Evolutionary conservation across 192 early-diverging fungal species (phyloP).

Genomic region (Mortierella claussenii): DNA sequence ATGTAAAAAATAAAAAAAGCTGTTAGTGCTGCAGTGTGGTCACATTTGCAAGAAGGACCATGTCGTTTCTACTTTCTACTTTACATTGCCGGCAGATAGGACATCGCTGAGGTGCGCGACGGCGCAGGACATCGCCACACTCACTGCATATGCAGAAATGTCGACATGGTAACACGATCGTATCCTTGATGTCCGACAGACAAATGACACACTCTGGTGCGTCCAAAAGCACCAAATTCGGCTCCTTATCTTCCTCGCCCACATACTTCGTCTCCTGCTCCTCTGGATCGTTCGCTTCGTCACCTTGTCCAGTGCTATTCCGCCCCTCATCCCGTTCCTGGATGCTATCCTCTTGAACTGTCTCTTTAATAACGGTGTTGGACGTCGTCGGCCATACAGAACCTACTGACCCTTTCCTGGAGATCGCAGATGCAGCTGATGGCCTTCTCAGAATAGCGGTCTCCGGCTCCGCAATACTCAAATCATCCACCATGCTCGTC

Average conservation of each 20-base stretch:
- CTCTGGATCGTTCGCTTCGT: not conserved
- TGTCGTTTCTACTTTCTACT: too few species aligned
- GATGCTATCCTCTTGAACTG: not conserved
- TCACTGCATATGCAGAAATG: conserved; percentile 83
- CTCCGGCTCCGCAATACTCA: conserved; percentile 19
- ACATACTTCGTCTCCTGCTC: not conserved
- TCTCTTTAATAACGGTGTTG: not conserved
- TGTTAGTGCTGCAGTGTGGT: too few species aligned
- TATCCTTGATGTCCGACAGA: conserved; percentile 76
- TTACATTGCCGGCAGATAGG: conserved; percentile 54
- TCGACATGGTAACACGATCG: conserved; percentile 81
- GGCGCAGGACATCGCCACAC: conserved; percentile 75
- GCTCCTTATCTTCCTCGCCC: conserved; percentile 11
- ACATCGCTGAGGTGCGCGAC: conserved; percentile 39
- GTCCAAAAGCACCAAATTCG: conserved; percentile 45
- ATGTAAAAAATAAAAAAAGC: too few species aligned
- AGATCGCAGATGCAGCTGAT: not conserved
- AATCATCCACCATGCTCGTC: not conserved
- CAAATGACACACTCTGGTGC: conserved; percentile 82
- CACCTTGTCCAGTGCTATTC: not conserved
- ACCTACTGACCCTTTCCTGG: conserved; percentile 5
- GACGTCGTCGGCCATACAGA: not conserved
- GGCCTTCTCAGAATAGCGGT: not conserved
- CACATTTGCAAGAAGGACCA: too few species aligned
- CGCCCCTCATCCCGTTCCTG: not conserved